Evolutionary conservation across 768 basidiomycete species (phyloP).

Genomic region (Boletus edulis): DNA sequence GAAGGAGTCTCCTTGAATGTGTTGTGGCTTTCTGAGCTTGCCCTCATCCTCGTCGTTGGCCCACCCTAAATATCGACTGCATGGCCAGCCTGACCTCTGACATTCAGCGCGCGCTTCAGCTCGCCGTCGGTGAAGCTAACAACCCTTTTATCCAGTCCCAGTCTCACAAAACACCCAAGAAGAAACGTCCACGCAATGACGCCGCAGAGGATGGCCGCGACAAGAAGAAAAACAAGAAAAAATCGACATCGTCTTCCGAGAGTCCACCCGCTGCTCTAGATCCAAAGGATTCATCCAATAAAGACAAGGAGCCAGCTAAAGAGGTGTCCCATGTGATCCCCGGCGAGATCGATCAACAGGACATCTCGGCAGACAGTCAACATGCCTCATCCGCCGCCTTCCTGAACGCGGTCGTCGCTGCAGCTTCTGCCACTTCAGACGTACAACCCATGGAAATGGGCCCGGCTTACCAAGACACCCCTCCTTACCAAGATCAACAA

Average conservation of each 20-base stretch:
- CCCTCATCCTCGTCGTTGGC: slow-evolving; percentile 39
- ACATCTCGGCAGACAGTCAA: slow-evolving; percentile 30
- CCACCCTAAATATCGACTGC: slow-evolving; percentile 39
- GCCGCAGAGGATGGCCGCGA: slow-evolving; percentile 16
- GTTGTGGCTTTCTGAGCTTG: slow-evolving; percentile 29
- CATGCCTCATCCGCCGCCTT: slow-evolving; percentile 56
- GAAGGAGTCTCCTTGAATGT: background rate
- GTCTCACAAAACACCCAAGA: slow-evolving; percentile 26
- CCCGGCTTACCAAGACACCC: slow-evolving; percentile 28
- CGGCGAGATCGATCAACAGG: slow-evolving; percentile 24
- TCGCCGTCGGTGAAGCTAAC: slow-evolving; percentile 47
- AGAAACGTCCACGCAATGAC: slow-evolving; percentile 33
- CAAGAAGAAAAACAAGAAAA: slow-evolving; percentile 37
- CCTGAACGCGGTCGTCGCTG: slow-evolving; percentile 63
- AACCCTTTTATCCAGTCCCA: slow-evolving; percentile 33
- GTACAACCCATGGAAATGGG: slow-evolving; percentile 29
- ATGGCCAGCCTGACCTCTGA: slow-evolving; percentile 39
- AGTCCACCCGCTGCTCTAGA: background rate
- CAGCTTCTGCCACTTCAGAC: slow-evolving; percentile 52
- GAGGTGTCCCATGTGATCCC: slow-evolving; percentile 34
- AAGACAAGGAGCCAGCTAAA: slow-evolving; percentile 34
- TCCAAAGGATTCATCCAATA: slow-evolving; percentile 23
- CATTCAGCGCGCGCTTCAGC: slow-evolving; percentile 50
- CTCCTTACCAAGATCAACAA: slow-evolving; percentile 35
- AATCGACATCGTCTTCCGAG: background rate